phyloP scores from a whole-genome alignment of 441 rosid species.

The Francoa sonchifolia region DNA sequence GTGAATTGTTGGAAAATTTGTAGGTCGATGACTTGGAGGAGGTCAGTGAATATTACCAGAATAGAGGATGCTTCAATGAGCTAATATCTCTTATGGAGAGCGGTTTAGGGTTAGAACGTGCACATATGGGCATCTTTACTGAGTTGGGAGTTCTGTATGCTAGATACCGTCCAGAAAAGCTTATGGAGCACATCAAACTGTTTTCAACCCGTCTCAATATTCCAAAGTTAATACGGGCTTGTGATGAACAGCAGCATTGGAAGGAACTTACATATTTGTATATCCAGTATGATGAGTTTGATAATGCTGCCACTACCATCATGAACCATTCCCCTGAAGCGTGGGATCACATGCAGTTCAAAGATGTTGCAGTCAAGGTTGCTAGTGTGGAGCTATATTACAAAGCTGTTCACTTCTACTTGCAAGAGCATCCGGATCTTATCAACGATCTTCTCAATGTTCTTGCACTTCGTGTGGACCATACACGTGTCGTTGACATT shows the following conservation, averaged over 20 bases:
- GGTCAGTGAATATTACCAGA: slow-evolving; percentile 95
- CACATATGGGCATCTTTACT: slow-evolving; percentile 99
- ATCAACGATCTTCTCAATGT: slow-evolving; percentile 91
- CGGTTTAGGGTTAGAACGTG: slow-evolving; percentile 96
- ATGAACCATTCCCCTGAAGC: slow-evolving; percentile 99
- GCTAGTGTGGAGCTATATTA: slow-evolving; percentile 95
- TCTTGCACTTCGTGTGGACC: slow-evolving; percentile 89
- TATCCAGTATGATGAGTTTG: slow-evolving; percentile 90
- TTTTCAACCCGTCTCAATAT: slow-evolving; percentile 97
- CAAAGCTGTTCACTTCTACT: slow-evolving; percentile 96
- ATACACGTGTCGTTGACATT: slow-evolving; percentile 93
- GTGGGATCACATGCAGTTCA: slow-evolving; percentile 99
- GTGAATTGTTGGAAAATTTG: slow-evolving; percentile 12
- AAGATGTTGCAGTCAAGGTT: slow-evolving; percentile 85
- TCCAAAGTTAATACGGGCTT: slow-evolving; percentile 94
- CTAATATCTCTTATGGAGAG: slow-evolving; percentile 98
- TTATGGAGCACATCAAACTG: slow-evolving; percentile 98
- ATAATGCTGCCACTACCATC: slow-evolving; percentile 96
- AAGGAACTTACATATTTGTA: slow-evolving; percentile 83
- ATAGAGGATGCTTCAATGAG: slow-evolving; percentile 95
- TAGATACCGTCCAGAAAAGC: slow-evolving; percentile 95
- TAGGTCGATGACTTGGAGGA: slow-evolving; percentile 99
- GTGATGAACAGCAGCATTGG: slow-evolving; percentile 99
- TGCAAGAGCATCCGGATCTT: slow-evolving; percentile 97
- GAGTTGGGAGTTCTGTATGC: slow-evolving; percentile 98